phyloP scores from a whole-genome alignment of 768 basidiomycete genomes.

The Suillus subluteus region DNA sequence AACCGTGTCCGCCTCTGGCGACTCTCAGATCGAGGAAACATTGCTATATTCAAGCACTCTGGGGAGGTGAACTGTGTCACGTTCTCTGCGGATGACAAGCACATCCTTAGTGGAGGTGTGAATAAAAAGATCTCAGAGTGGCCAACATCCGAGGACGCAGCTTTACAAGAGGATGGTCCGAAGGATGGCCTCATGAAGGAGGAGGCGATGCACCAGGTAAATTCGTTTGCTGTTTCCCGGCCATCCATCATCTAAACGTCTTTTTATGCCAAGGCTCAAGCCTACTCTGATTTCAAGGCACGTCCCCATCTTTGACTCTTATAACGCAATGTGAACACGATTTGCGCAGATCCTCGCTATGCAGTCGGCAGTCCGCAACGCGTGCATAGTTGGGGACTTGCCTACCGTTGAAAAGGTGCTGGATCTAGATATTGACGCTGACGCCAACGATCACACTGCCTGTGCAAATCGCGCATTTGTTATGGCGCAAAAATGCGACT shows the following conservation, averaged over 20 bases:
- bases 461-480: not conserved
- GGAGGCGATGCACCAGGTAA: not conserved
- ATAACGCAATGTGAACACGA: not conserved
- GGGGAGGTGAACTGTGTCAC: not conserved
- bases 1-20: conserved; percentile 35
- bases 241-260: not conserved
- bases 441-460: not conserved
- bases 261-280: not conserved
- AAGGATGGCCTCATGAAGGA: not conserved
- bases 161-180: not conserved
- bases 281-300: not conserved
- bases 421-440: not conserved
- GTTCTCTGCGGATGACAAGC: not conserved
- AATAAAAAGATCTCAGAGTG: not conserved
- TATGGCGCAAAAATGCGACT: not conserved
- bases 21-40: conserved; percentile 6
- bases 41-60: not conserved
- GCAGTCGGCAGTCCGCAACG: not conserved
- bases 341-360: not conserved
- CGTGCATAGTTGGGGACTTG: not conserved
- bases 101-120: not conserved
- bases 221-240: not conserved
- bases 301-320: not conserved
- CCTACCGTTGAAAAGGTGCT: not conserved
- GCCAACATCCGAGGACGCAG: not conserved